Evolutionary conservation across 768 basidiomycete species (phyloP).

Genomic region (Pholiota molesta): DNA sequence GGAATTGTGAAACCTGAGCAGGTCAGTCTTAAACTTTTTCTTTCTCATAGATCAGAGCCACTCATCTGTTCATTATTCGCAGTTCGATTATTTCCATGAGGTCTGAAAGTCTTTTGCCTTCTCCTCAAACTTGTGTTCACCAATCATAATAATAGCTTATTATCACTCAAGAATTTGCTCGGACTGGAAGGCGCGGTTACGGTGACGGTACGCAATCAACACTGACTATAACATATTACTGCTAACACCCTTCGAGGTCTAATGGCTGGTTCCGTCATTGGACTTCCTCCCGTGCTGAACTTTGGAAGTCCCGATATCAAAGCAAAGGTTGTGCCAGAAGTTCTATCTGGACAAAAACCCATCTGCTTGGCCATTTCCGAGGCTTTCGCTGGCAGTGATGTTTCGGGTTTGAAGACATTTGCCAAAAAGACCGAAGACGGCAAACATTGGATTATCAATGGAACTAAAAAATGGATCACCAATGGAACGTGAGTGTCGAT

Average conservation of each 20-base stretch:
- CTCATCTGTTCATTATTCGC: conserved; percentile 19
- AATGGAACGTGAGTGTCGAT: conserved; percentile 58
- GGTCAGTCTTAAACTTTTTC: conserved; percentile 29
- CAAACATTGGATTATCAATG: conserved; percentile 81
- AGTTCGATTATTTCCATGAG: conserved; percentile 92
- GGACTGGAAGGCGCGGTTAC: conserved; percentile 77
- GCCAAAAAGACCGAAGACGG: conserved; percentile 82
- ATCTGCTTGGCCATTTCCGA: conserved; percentile 89
- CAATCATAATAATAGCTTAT: conserved; percentile 51
- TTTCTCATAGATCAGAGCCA: not conserved
- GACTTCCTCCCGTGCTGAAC: conserved; percentile 83
- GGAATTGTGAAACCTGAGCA: conserved; percentile 83
- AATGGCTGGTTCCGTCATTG: conserved; percentile 78
- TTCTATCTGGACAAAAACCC: conserved; percentile 72
- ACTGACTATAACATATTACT: not conserved
- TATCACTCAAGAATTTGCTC: conserved; percentile 74
- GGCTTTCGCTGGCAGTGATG: conserved; percentile 86
- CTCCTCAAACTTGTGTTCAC: not conserved
- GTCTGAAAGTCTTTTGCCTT: conserved; percentile 26
- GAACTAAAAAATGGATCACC: conserved; percentile 84
- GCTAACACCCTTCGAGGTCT: conserved; percentile 36
- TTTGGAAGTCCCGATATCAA: conserved; percentile 67
- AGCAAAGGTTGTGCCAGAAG: conserved; percentile 61
- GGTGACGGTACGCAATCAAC: conserved; percentile 59
- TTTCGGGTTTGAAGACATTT: conserved; percentile 70